Evolutionary conservation across 441 rosid genomes (phyloP).

Genomic region (Arabidopsis lyrata): DNA sequence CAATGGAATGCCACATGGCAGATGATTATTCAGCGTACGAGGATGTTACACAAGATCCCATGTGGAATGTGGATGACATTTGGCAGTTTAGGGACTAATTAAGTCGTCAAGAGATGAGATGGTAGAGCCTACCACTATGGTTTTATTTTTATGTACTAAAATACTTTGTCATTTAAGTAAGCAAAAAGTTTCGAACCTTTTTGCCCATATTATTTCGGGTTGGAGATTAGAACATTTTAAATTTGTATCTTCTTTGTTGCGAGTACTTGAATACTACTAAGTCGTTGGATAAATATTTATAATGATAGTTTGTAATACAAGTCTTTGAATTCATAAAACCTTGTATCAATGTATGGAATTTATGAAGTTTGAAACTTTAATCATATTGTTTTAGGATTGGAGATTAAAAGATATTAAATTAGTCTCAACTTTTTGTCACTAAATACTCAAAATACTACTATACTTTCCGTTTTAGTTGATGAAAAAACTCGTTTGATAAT

Average conservation of each 20-base stretch:
- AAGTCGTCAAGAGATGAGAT: constrained; percentile 38
- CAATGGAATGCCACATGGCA: constrained; percentile 27
- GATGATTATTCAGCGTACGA: constrained; percentile 34
- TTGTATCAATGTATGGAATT: not conserved
- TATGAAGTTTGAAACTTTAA: not conserved
- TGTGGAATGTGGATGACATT: constrained; percentile 25
- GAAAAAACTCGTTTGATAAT: constrained; percentile 12
- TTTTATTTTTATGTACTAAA: not conserved
- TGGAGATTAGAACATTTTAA: not conserved
- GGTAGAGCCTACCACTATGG: constrained; percentile 28
- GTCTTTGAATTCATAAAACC: constrained; percentile 6
- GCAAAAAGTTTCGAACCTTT: no score
- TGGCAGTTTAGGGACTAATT: constrained; percentile 24
- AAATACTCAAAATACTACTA: not conserved
- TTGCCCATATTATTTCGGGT: not conserved
- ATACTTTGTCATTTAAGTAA: no score
- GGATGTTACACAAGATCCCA: constrained; percentile 34
- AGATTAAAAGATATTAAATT: no score
- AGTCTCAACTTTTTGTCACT: no score
- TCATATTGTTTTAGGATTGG: not conserved
- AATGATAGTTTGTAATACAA: not conserved
- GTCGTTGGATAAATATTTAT: constrained; percentile 13
- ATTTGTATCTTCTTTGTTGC: not conserved
- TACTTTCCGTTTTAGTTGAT: constrained; percentile 4
- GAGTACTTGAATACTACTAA: not conserved